phyloP scores from a whole-genome alignment of 2,329 filamentous ascomycete genomes.

The Colletotrichum euphorbiae region DNA sequence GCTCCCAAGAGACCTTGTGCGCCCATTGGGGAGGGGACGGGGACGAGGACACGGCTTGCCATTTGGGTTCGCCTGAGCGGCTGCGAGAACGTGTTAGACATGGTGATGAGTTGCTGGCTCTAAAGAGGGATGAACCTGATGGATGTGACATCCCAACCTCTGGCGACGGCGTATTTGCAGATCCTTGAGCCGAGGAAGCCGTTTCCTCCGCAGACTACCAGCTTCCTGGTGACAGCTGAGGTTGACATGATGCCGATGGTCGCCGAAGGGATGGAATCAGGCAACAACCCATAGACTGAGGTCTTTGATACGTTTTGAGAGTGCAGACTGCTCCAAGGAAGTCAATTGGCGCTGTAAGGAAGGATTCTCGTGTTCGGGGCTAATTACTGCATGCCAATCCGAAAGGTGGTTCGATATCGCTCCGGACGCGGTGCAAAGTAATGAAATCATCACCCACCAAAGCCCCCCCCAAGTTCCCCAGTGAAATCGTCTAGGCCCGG shows the following conservation, averaged over 20 bases:
- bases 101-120: slow-evolving; percentile 24
- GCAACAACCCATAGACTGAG: neutral
- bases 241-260: slow-evolving; percentile 59
- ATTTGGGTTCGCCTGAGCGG: slow-evolving; percentile 89
- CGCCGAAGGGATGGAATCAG: slow-evolving; percentile 6
- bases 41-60: slow-evolving; percentile 82
- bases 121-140: slow-evolving; percentile 73
- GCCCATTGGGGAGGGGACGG: slow-evolving; percentile 82
- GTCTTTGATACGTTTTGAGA: neutral
- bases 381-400: slow-evolving; percentile 13
- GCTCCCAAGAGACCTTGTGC: slow-evolving; percentile 84
- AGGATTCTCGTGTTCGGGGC: slow-evolving; percentile 24
- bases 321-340: slow-evolving; percentile 13
- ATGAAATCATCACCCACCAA: slow-evolving; percentile 37
- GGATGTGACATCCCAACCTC: slow-evolving; percentile 93
- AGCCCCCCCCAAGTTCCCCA: slow-evolving; percentile 32
- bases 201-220: slow-evolving; percentile 93
- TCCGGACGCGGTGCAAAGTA: slow-evolving; percentile 36
- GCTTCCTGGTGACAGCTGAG: slow-evolving; percentile 72
- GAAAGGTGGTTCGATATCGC: slow-evolving; percentile 35
- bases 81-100: slow-evolving; percentile 58
- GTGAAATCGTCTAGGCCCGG: too few species aligned
- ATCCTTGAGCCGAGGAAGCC: slow-evolving; percentile 91
- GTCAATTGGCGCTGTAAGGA: neutral
- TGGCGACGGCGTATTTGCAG: slow-evolving; percentile 86